Base-by-base conservation (phyloP, 192 early-diverging fungal genomes). In the Geranomyces variabilis region DNA sequence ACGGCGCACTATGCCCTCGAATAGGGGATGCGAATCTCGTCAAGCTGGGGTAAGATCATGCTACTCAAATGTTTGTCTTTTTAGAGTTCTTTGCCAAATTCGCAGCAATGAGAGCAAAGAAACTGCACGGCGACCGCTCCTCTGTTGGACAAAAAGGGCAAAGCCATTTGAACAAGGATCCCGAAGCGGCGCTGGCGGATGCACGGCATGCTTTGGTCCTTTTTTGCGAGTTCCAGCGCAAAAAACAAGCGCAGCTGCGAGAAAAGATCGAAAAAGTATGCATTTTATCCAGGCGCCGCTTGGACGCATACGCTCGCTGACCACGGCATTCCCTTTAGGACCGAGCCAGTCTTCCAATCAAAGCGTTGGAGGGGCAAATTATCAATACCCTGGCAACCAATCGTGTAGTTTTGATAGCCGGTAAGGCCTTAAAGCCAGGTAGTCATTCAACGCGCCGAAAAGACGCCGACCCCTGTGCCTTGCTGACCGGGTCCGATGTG, bases 401-500 rank as follows among this genome's bases (percentile, higher is more conserved):
- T 59, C 68, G 80, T 0, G 84, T 92, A 0, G 70, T 91, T 1
- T 79, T 93, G 51, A 86, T 93, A 12, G 90, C 90, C 26, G 90
- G 89, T 57, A 41, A 13, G 46, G 19, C n/a, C n/a, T n/a, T 47
- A 47, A 19, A 47, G 46, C 10, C 46, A n/a, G n/a, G n/a, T n/a
- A n/a, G n/a, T n/a, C n/a, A n/a, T 47, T 47, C 46, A 13, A 13
- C 19, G 46, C 46, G 19, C 10, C 46, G 46, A 19, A 47, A 47
- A 47, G 10, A 10, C 10, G 46, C 46, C 12, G 10, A 47, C 46
- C 19, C 46, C 10, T 13, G 46, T 10, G 46, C 10, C 19, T 47
- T 10, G 10, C 46, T 47, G n/a, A n/a, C n/a, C n/a, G n/a, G n/a
- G n/a, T n/a, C n/a, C n/a, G n/a, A n/a, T n/a, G n/a, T 19, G 46